Percentiles rank a stretch among this genome's conserved stretches.
Evolutionary conservation across 2,329 filamentous ascomycete species (phyloP).

Genomic region (Aspergillus intermedius): DNA sequence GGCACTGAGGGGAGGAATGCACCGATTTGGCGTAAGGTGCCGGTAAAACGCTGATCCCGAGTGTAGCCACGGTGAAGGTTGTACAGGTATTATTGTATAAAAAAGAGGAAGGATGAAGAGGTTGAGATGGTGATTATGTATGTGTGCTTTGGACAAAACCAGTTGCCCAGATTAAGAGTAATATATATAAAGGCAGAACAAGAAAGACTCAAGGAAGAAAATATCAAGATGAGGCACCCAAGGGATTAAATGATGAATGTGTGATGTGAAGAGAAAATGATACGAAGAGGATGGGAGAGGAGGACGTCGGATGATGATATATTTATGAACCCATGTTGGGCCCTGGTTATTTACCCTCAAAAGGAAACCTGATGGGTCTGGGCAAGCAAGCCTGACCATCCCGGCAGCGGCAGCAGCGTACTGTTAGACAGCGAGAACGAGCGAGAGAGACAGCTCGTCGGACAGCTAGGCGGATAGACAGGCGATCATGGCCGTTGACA

Average conservation of each 20-base stretch:
- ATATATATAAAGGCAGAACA: conserved; percentile 5
- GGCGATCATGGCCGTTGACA: conserved; percentile 48
- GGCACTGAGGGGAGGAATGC: conserved; percentile 26
- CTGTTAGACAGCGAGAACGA: conserved; percentile 48
- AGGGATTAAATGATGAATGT: neutral
- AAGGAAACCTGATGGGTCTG: conserved; percentile 40
- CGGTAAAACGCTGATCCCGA: conserved; percentile 32
- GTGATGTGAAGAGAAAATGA: neutral
- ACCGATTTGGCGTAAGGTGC: conserved; percentile 27
- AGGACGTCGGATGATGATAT: conserved; percentile 6
- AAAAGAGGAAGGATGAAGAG: neutral
- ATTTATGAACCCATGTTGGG: neutral
- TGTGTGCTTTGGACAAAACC: conserved; percentile 4
- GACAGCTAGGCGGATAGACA: conserved; percentile 68
- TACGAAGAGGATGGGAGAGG: neutral
- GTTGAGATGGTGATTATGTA: conserved; percentile 1
- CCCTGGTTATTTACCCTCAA: neutral
- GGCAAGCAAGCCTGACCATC: conserved; percentile 42
- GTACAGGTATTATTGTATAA: conserved; percentile 4
- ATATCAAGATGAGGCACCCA: conserved; percentile 2
- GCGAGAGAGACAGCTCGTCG: conserved; percentile 49
- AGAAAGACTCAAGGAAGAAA: conserved; percentile 9
- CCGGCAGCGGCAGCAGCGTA: conserved; percentile 22
- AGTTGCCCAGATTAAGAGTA: conserved; percentile 5
- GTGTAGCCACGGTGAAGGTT: conserved; percentile 34